These are phyloP conservation scores for Closterium sp. DNA, from an alignment of 139 green algal genomes.

Conservation along the genomic window DNA sequence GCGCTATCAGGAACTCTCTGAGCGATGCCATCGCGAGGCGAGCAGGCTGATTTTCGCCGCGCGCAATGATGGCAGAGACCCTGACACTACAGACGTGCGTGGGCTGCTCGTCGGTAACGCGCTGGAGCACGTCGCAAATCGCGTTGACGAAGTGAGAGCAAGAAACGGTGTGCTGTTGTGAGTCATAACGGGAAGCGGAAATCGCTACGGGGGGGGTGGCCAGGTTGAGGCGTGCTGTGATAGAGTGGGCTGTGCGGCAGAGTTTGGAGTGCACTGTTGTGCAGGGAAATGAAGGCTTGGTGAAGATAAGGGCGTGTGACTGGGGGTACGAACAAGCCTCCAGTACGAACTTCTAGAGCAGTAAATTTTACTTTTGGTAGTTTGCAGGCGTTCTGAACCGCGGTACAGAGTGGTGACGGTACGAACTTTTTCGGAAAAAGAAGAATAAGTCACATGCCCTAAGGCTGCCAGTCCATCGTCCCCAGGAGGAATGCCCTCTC, in stretches of 20 bases:
- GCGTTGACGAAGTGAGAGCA: background rate
- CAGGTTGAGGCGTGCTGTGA: background rate
- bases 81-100: background rate
- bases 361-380: too few relatives aligned
- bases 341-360: too few relatives aligned
- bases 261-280: background rate
- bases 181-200: background rate
- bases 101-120: background rate
- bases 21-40: background rate
- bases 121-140: background rate
- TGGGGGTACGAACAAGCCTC: too few relatives aligned
- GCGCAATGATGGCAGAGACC: background rate
- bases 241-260: background rate
- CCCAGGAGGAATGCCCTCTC: too few relatives aligned
- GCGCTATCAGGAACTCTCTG: background rate
- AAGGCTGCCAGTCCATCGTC: too few relatives aligned
- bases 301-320: background rate
- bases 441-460: too few relatives aligned
- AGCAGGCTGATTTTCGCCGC: background rate
- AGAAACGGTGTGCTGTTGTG: background rate
- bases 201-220: too few relatives aligned
- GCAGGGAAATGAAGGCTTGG: background rate
- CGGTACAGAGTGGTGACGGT: too few relatives aligned
- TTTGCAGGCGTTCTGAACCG: too few relatives aligned
- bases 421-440: too few relatives aligned